Conservation (phyloP, 192 early-diverging fungal species). For the Coemansia sp. region DNA sequence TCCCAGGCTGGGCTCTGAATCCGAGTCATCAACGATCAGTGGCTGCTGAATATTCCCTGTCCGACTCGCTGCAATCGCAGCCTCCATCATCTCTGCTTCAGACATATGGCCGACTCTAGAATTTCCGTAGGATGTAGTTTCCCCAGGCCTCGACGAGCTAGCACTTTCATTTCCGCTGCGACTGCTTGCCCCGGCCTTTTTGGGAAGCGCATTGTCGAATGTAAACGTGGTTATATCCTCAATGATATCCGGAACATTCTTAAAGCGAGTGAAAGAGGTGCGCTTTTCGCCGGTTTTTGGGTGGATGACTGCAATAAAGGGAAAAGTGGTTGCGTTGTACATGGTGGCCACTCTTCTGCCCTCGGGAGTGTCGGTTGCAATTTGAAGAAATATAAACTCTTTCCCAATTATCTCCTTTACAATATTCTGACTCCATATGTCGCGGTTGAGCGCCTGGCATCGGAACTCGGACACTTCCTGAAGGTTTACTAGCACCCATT, state of each 20-base stretch:
- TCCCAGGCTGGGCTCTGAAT: slow-evolving; percentile 24
- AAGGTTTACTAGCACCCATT: slow-evolving; percentile 86
- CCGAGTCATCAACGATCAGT: slow-evolving; percentile 11
- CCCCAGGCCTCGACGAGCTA: background rate
- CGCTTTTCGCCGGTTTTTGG: slow-evolving; percentile 86
- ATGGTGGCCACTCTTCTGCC: slow-evolving; percentile 69
- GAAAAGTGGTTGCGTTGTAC: slow-evolving; percentile 70
- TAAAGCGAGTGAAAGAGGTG: slow-evolving; percentile 62
- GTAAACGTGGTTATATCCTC: slow-evolving; percentile 67
- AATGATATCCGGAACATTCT: slow-evolving; percentile 66
- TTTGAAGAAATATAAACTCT: slow-evolving; percentile 86
- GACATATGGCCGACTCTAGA: slow-evolving; percentile 49
- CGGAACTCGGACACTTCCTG: slow-evolving; percentile 81
- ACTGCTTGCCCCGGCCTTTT: background rate
- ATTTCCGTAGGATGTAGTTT: background rate
- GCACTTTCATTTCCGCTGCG: slow-evolving; percentile 15
- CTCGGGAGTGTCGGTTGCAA: slow-evolving; percentile 63
- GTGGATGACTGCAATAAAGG: slow-evolving; percentile 87
- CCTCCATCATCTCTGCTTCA: slow-evolving; percentile 86
- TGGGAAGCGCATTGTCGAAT: slow-evolving; percentile 24
- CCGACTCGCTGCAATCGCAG: slow-evolving; percentile 77
- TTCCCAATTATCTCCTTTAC: slow-evolving; percentile 76
- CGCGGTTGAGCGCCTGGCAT: slow-evolving; percentile 88
- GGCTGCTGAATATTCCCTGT: slow-evolving; percentile 15
- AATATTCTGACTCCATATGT: slow-evolving; percentile 81